Evolutionary conservation across 106 monocot genomes (phyloP).

Genomic region (Agapanthus africanus): DNA sequence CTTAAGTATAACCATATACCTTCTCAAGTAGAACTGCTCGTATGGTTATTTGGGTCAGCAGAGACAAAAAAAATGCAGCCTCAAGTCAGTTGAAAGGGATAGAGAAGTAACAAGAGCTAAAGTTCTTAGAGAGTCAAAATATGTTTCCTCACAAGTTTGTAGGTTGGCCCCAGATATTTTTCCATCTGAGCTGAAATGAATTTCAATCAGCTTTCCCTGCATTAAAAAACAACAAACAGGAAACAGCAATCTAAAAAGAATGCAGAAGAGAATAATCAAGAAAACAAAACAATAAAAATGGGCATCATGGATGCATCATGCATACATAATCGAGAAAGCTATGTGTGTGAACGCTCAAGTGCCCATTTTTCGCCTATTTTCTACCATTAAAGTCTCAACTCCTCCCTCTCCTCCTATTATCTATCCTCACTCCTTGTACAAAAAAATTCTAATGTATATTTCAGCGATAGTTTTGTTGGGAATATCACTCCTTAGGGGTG

Average conservation of each 20-base stretch:
- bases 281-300: background rate
- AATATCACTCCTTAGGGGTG: too few relatives aligned
- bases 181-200: constrained; percentile 78
- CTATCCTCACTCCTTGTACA: background rate
- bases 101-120: background rate
- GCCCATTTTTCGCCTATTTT: background rate
- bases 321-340: background rate
- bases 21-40: constrained; percentile 90
- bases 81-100: constrained; percentile 6
- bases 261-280: background rate
- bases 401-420: background rate
- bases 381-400: too few relatives aligned
- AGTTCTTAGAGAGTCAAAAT: background rate
- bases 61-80: constrained; percentile 9
- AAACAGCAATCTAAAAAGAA: background rate
- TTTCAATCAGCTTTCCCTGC: constrained; percentile 96
- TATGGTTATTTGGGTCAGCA: background rate
- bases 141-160: constrained; percentile 73
- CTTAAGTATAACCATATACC: constrained; percentile 31
- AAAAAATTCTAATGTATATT: constrained; percentile 7
- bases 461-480: background rate
- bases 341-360: background rate
- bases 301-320: background rate
- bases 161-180: constrained; percentile 92
- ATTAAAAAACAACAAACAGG: constrained; percentile 1